Base-by-base conservation (phyloP, 352 stramenopile genomes). In the Globisporangium echinulatum region DNA sequence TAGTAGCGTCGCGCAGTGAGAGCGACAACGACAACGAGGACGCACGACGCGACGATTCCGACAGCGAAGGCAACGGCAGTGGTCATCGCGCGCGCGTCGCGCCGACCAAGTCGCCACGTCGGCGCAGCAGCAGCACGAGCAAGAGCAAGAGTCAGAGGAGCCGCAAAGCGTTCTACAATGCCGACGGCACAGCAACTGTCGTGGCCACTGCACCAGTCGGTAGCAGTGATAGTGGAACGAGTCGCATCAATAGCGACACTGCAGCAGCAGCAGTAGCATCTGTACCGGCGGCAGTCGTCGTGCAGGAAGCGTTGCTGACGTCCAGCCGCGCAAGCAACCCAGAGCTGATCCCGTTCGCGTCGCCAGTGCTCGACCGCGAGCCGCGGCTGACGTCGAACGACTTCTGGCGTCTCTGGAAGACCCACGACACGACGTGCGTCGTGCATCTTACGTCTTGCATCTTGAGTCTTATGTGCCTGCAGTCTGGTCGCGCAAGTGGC, bases 401-500 rank as follows among this genome's bases (percentile, higher is more conserved):
- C 7, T 79, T 76, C 52, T 79, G 64, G 68, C 67, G 49, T 50
- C 62, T 78, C 3, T 90, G 80, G 80, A 84, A 86, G 52, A 62
- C 78, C 25, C 67, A 63, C 19, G 74, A 88, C 59, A 90, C 80
- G n/a, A 86, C 76, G 78, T 90, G 73, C 54, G 76, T 64, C 49
- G 49, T 39, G 25, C 49, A 4, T 38, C 59, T 37, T 56, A 37
- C 50, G 5, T 58, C 49, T 42, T 54, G 8, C 14, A 8, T 43
- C 4, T 33, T 54, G 7, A 25, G 11, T 42, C 36, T 33, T 37
- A 48, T 56, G 33, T 36, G 11, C 46, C 7, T 47, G 25, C 25
- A 33, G 25, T 33, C 25, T 37, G 13, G 17, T 54, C 42, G 17
- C 14, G n/a, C 46, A 52, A 33, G 25, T 33, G 25, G 25, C 25